Conservation (phyloP, 2,329 filamentous ascomycete genomes). For the Achaetomium macrosporum region DNA sequence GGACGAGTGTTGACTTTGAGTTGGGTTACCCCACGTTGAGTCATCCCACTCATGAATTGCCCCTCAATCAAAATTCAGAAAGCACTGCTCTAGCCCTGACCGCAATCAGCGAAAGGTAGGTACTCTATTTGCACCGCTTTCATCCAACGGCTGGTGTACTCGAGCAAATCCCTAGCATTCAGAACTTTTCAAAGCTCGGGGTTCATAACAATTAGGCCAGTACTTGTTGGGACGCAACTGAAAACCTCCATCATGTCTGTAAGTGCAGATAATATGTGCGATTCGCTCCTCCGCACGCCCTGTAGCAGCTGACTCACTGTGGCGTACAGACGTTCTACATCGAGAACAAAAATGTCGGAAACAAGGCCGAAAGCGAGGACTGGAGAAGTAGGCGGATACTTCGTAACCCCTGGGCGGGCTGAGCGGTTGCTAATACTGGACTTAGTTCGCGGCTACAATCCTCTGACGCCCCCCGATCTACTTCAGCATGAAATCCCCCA, state of each 20-base stretch:
- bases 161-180: neutral
- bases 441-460: conserved; percentile 81
- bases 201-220: neutral
- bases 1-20: neutral
- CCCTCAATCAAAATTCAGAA: conserved; percentile 10
- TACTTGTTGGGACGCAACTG: neutral
- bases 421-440: conserved; percentile 17
- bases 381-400: conserved; percentile 62
- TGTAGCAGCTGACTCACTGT: conserved; percentile 24
- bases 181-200: neutral
- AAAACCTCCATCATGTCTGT: conserved; percentile 30
- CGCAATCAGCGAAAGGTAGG: conserved; percentile 12
- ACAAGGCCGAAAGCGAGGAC: conserved; percentile 68
- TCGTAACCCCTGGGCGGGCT: conserved; percentile 5
- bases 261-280: conserved; percentile 16
- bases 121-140: neutral
- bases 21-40: conserved; percentile 18
- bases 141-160: neutral
- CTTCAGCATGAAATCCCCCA: conserved; percentile 86
- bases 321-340: conserved; percentile 58
- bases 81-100: neutral
- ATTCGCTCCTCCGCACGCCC: neutral
- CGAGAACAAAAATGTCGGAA: conserved; percentile 72
- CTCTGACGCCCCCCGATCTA: conserved; percentile 84
- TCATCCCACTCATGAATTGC: conserved; percentile 17